Evolutionary conservation across 2,329 filamentous ascomycete species (phyloP).

Genomic region (Xylariaceae sp.): DNA sequence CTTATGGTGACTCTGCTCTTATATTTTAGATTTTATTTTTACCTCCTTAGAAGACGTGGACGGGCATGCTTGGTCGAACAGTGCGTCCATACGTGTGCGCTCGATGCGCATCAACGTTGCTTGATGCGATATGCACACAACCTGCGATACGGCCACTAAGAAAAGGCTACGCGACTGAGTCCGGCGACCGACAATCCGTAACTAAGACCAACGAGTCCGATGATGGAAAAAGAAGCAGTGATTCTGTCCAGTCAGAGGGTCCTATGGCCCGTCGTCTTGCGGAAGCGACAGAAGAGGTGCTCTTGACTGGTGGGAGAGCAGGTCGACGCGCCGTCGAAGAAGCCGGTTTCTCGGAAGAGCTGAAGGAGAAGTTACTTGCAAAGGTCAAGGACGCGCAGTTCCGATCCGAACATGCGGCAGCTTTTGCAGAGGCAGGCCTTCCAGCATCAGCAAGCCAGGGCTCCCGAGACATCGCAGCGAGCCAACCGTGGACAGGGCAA

Average conservation of each 20-base stretch:
- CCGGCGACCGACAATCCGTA: slow-evolving; percentile 1
- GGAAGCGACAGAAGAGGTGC: slow-evolving; percentile 58
- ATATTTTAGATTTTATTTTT: neutral
- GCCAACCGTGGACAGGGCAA: slow-evolving; percentile 70
- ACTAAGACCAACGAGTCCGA: slow-evolving; percentile 2
- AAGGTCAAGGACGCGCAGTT: slow-evolving; percentile 54
- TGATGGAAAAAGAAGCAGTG: slow-evolving; percentile 1
- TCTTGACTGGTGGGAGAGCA: slow-evolving; percentile 53
- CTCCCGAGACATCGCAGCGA: slow-evolving; percentile 61
- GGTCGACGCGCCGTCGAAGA: slow-evolving; percentile 57
- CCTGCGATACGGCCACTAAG: neutral
- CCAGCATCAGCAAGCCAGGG: slow-evolving; percentile 59
- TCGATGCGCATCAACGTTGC: slow-evolving; percentile 10
- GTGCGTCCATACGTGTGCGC: slow-evolving; percentile 23
- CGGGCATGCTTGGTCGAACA: slow-evolving; percentile 22
- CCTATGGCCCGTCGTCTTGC: slow-evolving; percentile 53
- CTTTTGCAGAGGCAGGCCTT: slow-evolving; percentile 46
- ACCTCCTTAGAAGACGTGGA: slow-evolving; percentile 4
- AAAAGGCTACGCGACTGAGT: slow-evolving; percentile 11
- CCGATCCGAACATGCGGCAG: slow-evolving; percentile 43
- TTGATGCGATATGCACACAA: neutral
- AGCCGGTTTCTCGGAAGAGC: slow-evolving; percentile 58
- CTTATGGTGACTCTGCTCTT: too few species aligned
- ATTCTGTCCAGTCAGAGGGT: slow-evolving; percentile 28
- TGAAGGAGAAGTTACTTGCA: slow-evolving; percentile 53